Evolutionary conservation across 106 monocot genomes (phyloP).

Genomic region (Allium cepa): DNA sequence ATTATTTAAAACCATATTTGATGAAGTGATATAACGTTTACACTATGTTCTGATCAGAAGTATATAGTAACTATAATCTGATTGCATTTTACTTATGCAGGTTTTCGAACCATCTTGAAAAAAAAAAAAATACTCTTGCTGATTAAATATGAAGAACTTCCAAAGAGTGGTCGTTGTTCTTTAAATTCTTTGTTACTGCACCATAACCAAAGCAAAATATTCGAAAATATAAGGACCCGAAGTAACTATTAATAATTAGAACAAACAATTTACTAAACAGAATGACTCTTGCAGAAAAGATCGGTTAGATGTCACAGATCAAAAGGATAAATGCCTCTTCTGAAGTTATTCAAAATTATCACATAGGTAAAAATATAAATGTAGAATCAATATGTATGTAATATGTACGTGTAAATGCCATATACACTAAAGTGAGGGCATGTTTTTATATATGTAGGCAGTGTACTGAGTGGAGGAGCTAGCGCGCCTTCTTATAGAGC

Average conservation of each 20-base stretch:
- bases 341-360: constrained; percentile 17
- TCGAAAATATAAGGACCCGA: constrained; percentile 33
- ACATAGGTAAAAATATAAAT: constrained; percentile 8
- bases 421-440: too few species aligned
- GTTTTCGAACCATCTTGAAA: too few species aligned
- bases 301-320: constrained; percentile 43
- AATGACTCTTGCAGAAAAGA: constrained; percentile 41
- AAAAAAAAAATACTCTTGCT: too few species aligned
- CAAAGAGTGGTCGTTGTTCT: constrained; percentile 2
- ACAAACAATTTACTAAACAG: constrained; percentile 22
- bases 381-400: too few species aligned
- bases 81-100: too few species aligned
- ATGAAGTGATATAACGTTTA: too few species aligned
- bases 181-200: constrained; percentile 13
- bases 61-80: too few species aligned
- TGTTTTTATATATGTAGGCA: constrained; percentile 4
- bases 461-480: constrained; percentile 21
- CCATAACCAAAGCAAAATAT: constrained; percentile 13
- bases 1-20: too few species aligned
- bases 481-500: constrained; percentile 13
- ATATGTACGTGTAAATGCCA: too few species aligned
- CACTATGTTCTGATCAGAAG: too few species aligned
- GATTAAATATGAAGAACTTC: background rate
- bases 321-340: constrained; percentile 20
- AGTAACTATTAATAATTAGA: constrained; percentile 18